Conservation (phyloP, 495 filamentous ascomycete species). For the Penicillium pulvis region DNA sequence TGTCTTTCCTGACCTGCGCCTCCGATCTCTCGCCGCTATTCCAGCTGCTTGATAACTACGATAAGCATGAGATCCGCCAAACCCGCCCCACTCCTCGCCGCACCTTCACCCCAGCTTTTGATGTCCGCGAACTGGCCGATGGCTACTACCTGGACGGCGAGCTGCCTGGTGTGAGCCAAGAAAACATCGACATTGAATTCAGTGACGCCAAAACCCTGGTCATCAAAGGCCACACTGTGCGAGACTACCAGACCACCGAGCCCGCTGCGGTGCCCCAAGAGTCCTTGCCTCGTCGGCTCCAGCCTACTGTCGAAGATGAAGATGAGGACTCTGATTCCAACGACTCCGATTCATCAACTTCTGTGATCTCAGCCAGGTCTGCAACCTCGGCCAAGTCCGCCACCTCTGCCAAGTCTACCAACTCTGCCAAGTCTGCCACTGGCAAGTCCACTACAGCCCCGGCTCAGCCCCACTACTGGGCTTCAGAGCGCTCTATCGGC, state of each 20-base stretch:
- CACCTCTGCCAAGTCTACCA: conserved; percentile 10
- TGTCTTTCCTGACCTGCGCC: conserved; percentile 67
- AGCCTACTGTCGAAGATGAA: conserved; percentile 70
- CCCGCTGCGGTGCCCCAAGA: background rate
- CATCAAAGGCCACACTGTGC: conserved; percentile 69
- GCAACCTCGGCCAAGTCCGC: conserved; percentile 8
- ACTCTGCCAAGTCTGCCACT: conserved; percentile 9
- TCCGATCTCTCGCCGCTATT: conserved; percentile 68
- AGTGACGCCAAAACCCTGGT: conserved; percentile 74
- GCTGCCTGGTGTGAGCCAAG: conserved; percentile 78
- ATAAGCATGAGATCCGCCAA: conserved; percentile 48
- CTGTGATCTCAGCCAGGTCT: conserved; percentile 5
- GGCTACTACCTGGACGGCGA: conserved; percentile 85
- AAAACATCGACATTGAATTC: conserved; percentile 82
- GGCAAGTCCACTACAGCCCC: conserved; percentile 18
- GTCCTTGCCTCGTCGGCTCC: conserved; percentile 19
- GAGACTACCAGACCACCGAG: conserved; percentile 45
- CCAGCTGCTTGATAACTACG: conserved; percentile 74
- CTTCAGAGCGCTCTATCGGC: conserved; percentile 77
- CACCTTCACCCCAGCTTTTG: conserved; percentile 67
- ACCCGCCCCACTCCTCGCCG: conserved; percentile 22
- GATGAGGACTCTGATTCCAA: conserved; percentile 31
- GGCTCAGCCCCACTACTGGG: conserved; percentile 68
- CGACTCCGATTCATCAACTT: background rate
- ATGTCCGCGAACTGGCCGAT: conserved; percentile 68